Conservation (phyloP, 805 yeast species). For the Candida ortonii region DNA sequence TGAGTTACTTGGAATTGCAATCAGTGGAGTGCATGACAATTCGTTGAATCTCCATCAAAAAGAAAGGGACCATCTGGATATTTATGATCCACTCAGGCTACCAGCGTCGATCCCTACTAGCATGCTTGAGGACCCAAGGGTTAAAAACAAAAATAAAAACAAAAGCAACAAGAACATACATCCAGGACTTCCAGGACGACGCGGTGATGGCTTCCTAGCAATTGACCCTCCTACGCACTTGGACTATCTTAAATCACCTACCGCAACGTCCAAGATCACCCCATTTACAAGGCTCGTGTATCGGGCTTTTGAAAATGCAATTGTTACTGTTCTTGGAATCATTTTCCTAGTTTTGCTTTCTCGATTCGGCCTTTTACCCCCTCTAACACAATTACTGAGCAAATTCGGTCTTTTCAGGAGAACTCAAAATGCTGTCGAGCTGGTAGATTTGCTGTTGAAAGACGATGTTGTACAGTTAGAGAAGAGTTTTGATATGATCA, state of each 20-base stretch:
- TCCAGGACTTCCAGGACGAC: constrained; percentile 13
- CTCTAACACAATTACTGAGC: constrained; percentile 30
- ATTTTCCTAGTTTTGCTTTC: constrained; percentile 37
- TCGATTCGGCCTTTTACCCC: constrained; percentile 36
- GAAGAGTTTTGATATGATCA: constrained; percentile 25
- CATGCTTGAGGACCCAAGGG: constrained; percentile 13
- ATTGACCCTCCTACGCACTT: constrained; percentile 21
- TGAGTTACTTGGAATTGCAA: constrained; percentile 39
- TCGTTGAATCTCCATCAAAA: constrained; percentile 15
- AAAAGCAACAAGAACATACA: constrained; percentile 4
- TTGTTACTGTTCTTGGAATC: constrained; percentile 40
- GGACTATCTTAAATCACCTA: constrained; percentile 13
- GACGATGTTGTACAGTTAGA: constrained; percentile 29
- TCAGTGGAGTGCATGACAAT: constrained; percentile 49
- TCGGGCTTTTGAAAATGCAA: constrained; percentile 46
- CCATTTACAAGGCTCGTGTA: constrained; percentile 24
- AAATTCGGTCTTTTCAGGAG: constrained; percentile 33
- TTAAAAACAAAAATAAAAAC: constrained; percentile 7
- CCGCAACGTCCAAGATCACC: constrained; percentile 16
- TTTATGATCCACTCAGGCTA: constrained; percentile 21
- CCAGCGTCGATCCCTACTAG: constrained; percentile 27
- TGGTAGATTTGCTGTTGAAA: constrained; percentile 31
- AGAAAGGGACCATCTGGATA: constrained; percentile 12
- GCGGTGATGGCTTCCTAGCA: constrained; percentile 11
- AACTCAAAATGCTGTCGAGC: constrained; percentile 34